Conservation (phyloP, 306 rosid species). For the Bauhinia variegata region DNA sequence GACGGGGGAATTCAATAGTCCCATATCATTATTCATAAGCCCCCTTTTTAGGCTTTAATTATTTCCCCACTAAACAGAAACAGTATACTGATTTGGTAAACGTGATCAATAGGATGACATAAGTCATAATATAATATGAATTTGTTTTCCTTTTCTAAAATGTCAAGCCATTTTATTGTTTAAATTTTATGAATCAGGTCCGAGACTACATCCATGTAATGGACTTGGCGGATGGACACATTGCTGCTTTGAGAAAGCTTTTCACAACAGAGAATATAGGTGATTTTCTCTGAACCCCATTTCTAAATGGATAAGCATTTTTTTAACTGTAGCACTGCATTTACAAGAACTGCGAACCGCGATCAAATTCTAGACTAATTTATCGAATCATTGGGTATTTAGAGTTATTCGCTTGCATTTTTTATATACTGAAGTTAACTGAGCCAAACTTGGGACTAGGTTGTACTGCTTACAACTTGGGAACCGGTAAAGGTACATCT, state of each 20-base stretch:
- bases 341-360: slow-evolving; percentile 32
- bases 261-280: slow-evolving; percentile 68
- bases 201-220: slow-evolving; percentile 98
- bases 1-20: not conserved
- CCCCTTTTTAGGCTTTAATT: no score
- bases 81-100: no score
- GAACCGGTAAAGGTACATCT: slow-evolving; percentile 89
- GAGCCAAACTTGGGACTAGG: slow-evolving; percentile 53
- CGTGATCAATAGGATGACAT: not conserved
- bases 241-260: slow-evolving; percentile 88
- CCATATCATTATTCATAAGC: not conserved
- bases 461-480: slow-evolving; percentile 85
- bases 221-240: slow-evolving; percentile 99
- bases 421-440: slow-evolving; percentile 30
- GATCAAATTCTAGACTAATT: not conserved
- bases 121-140: not conserved
- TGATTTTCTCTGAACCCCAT: slow-evolving; percentile 27
- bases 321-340: not conserved
- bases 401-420: not conserved
- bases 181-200: slow-evolving; percentile 48
- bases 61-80: no score
- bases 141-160: slow-evolving; percentile 3
- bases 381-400: slow-evolving; percentile 6
- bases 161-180: slow-evolving; percentile 15
- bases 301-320: not conserved